Evolutionary conservation across 2,329 filamentous ascomycete genomes (phyloP).

Genomic region (Pseudodiploospora longispora): DNA sequence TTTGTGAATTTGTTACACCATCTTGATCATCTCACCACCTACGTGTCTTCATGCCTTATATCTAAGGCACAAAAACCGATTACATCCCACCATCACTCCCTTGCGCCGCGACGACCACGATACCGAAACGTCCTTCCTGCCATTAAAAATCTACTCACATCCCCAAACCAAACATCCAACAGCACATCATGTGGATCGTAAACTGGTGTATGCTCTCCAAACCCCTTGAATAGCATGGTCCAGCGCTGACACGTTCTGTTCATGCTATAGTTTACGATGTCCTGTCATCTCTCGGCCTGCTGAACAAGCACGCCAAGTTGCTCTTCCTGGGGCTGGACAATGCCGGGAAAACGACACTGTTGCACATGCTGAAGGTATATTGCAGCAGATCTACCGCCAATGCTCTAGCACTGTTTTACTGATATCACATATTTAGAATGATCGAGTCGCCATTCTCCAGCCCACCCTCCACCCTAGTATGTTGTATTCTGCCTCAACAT

Average conservation of each 20-base stretch:
- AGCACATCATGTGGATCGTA: conserved; percentile 74
- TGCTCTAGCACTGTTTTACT: conserved; percentile 13
- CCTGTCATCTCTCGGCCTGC: conserved; percentile 74
- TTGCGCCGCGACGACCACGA: no score
- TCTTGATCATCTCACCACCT: no score
- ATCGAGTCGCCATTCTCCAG: conserved; percentile 83
- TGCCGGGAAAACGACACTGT: conserved; percentile 85
- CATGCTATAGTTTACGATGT: conserved; percentile 66
- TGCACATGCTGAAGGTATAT: conserved; percentile 90
- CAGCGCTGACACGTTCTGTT: conserved; percentile 23
- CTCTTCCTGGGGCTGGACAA: conserved; percentile 91
- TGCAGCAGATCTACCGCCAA: neutral
- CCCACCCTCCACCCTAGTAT: conserved; percentile 86
- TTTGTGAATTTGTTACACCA: no score
- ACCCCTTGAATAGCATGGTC: neutral
- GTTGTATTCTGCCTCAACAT: conserved; percentile 23
- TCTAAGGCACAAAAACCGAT: no score
- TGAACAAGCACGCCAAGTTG: conserved; percentile 95
- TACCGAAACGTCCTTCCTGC: no score
- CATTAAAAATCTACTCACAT: no score
- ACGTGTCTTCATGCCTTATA: no score
- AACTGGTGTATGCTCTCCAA: conserved; percentile 73
- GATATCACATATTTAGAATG: conserved; percentile 51
- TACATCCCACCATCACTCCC: no score
- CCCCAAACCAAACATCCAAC: neutral